phyloP scores from a whole-genome alignment of 257 asterid genomes.

The Striga asiatica region DNA sequence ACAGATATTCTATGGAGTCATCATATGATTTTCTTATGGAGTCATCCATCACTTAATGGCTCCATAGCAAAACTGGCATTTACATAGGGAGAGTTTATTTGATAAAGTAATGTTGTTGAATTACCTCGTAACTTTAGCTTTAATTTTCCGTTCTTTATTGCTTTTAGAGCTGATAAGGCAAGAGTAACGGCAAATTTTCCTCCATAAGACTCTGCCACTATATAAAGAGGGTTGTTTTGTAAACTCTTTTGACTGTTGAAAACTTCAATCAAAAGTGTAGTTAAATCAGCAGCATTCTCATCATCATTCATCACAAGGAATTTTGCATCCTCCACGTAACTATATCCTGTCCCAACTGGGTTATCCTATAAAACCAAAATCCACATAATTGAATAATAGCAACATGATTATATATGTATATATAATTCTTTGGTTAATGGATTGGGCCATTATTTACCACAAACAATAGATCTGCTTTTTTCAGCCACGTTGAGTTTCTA shows the following conservation, averaged over 20 bases:
- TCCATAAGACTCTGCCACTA: conserved; percentile 86
- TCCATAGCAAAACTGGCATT: too few relatives aligned
- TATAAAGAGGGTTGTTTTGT: conserved; percentile 53
- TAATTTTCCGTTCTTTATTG: conserved; percentile 50
- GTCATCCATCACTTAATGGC: too few relatives aligned
- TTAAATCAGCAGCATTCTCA: conserved; percentile 62
- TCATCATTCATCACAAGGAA: conserved; percentile 55
- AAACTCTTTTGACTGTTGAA: conserved; percentile 43
- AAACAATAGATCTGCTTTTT: conserved; percentile 81
- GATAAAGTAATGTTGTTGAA: too few relatives aligned
- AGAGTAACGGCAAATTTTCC: conserved; percentile 81
- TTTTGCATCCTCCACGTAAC: conserved; percentile 57
- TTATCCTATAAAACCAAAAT: conserved; percentile 72
- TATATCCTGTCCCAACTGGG: conserved; percentile 87
- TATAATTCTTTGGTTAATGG: too few relatives aligned
- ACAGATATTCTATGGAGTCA: too few relatives aligned
- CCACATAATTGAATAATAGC: too few relatives aligned
- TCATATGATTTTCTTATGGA: too few relatives aligned
- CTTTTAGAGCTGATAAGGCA: conserved; percentile 60
- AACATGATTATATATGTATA: too few relatives aligned
- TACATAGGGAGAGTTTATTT: too few relatives aligned
- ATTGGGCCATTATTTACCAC: too few relatives aligned
- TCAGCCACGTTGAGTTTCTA: conserved; percentile 85
- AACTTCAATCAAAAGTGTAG: conserved; percentile 45
- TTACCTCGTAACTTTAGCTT: conserved; percentile 69